These are phyloP conservation scores for Fragaria vesca DNA, from an alignment of 306 rosid genomes.

Conservation along the genomic window DNA sequence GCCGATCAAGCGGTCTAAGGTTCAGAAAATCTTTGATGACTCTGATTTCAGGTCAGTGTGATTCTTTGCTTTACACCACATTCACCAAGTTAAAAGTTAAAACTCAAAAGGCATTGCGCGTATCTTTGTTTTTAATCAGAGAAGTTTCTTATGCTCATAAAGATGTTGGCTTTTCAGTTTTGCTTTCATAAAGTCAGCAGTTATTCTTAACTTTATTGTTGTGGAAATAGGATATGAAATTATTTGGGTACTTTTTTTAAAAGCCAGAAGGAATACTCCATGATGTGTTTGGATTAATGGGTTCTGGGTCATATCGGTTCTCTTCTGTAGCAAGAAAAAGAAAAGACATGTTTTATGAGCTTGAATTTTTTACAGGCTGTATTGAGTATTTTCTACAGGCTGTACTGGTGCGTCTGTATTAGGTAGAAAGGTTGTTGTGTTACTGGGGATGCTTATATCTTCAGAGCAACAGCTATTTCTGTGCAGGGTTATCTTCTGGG, in stretches of 20 bases:
- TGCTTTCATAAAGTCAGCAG: conserved; percentile 30
- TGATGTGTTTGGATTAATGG: not conserved
- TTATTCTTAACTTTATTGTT: conserved; percentile 31
- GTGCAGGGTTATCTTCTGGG: conserved; percentile 7
- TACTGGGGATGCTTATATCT: not conserved
- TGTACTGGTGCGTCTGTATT: not conserved
- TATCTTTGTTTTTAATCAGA: too few relatives aligned
- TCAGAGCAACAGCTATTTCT: conserved; percentile 41
- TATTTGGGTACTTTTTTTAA: conserved; percentile 1
- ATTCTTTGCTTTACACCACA: not conserved
- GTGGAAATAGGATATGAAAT: conserved; percentile 20
- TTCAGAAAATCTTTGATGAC: conserved; percentile 67
- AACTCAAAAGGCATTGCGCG: not conserved
- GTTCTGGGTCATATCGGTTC: not conserved
- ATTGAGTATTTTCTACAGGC: conserved; percentile 5
- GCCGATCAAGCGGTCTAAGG: conserved; percentile 75
- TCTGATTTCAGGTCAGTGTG: conserved; percentile 68
- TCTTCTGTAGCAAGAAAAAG: not conserved
- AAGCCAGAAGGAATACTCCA: conserved; percentile 3
- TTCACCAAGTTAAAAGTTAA: not conserved
- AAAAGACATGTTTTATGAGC: not conserved
- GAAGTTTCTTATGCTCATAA: conserved; percentile 21
- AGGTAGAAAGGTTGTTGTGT: conserved; percentile 13
- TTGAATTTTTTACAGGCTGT: conserved; percentile 1
- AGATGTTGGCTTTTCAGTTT: conserved; percentile 22